These are phyloP conservation scores for Erodium maritimum DNA, from an alignment of 345 rosid genomes.

Conservation along the genomic window DNA sequence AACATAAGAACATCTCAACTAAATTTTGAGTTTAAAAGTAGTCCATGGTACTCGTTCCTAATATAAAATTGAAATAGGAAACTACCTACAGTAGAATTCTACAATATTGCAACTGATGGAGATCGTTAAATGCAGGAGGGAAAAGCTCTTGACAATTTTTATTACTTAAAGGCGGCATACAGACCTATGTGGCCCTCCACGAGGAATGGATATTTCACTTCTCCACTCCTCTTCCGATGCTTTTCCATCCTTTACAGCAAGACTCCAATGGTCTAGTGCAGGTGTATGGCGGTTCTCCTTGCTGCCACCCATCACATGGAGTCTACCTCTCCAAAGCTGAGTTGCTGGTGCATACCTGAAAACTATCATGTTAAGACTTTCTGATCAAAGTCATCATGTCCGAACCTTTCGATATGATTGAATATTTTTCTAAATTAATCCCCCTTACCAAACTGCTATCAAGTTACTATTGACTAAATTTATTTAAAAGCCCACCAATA, in stretches of 20 bases:
- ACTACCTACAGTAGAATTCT: not conserved
- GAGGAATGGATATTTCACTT: slow-evolving; percentile 82
- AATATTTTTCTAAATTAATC: too few relatives aligned
- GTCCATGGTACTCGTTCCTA: not conserved
- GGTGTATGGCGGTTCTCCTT: slow-evolving; percentile 86
- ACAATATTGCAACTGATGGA: not conserved
- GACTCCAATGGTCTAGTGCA: slow-evolving; percentile 79
- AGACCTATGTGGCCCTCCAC: slow-evolving; percentile 97
- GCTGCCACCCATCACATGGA: slow-evolving; percentile 99
- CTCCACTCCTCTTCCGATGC: slow-evolving; percentile 78
- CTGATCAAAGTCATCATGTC: not conserved
- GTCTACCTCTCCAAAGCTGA: slow-evolving; percentile 94
- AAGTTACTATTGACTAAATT: too few relatives aligned
- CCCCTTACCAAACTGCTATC: too few relatives aligned
- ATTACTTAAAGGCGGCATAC: not conserved
- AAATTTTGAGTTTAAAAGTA: not conserved
- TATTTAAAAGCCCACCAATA: too few relatives aligned
- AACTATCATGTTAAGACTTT: slow-evolving; percentile 5
- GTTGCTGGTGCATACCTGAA: slow-evolving; percentile 97
- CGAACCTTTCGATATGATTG: not conserved
- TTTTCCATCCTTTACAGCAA: slow-evolving; percentile 85
- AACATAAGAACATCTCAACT: not conserved
- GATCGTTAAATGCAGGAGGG: too few relatives aligned
- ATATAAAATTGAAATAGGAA: too few relatives aligned
- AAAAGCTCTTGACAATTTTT: too few relatives aligned